Base-by-base conservation (phyloP, 345 rosid genomes). In the Lepidium aucheri region DNA sequence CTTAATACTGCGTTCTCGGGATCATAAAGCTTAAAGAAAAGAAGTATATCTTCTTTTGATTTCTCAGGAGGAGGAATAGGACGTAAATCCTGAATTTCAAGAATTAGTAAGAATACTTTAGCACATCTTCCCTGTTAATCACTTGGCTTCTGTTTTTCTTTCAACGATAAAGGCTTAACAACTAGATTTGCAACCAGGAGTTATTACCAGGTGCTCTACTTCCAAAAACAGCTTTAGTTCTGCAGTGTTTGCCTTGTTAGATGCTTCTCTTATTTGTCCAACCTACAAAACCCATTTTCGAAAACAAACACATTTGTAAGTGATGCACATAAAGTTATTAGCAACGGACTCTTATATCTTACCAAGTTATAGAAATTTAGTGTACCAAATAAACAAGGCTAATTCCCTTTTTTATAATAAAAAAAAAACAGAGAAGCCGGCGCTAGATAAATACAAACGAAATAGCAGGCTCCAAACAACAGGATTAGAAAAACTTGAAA, bases 151-250 rank as follows among this genome's bases (percentile, higher is more conserved):
- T 51, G 56, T 63, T 73, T 39, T 38, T 22, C 61, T 58, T 17
- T 51, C 45, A 53, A 18, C 12, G 53, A 35, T 54, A 34, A 67
- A 24, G 64, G 38, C 26, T 42, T 35, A 38, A 60, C 56, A 39
- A 51, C 53, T 24, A 46, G 49, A 36, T 45, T 54, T 53, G 50
- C 6, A 43, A 50, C 47, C 59, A 45, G 69, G 41, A 32, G 60
- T 64, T 38, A 42, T 60, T 80, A 92, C 98, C 92, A 39, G 77
- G 55, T 76, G 73, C 71, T 86, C 96, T 57, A 83, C 81, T 84
- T 93, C 98, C 83, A 93, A 73, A 67, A 87, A 93, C 71, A 93
- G 75, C 74, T 93, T 93, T 67, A 93, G 74, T 63, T 93, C 98
- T 13, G 97, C 96, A 80, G 77, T 89, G 62, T 76, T 84, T 8